These are phyloP conservation scores for Porcisia deanei DNA, from an alignment of 208 protist species.

Conservation along the genomic window DNA sequence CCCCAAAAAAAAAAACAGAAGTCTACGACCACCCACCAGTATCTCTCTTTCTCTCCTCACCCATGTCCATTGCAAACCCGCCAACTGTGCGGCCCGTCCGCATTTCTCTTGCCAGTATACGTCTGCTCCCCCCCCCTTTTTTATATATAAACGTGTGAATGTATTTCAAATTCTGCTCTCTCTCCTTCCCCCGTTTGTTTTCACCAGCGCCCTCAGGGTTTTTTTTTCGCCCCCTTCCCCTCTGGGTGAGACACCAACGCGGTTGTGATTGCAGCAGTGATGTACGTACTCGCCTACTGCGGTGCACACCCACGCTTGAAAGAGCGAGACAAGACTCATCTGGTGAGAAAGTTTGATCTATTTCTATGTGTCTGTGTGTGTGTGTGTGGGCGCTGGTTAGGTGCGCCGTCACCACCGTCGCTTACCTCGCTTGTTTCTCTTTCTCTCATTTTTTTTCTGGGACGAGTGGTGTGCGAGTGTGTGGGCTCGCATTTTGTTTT, in stretches of 20 bases:
- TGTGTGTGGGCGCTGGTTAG: background rate
- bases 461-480: no score
- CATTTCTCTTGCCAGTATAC: background rate
- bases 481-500: no score
- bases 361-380: background rate
- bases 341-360: background rate
- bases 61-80: background rate
- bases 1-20: no score
- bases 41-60: conserved; percentile 1
- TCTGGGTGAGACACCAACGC: background rate
- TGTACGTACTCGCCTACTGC: background rate
- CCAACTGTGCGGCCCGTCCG: no score
- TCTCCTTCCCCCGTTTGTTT: no score
- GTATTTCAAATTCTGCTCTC: no score
- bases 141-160: background rate
- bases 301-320: background rate
- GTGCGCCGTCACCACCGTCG: background rate
- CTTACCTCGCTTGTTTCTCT: background rate
- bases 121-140: background rate
- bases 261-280: background rate
- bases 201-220: no score
- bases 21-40: background rate
- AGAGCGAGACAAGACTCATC: background rate
- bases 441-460: background rate
- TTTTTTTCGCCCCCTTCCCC: background rate